Conservation (phyloP, 2,329 filamentous ascomycete genomes). For the Penicillium olsonii region DNA sequence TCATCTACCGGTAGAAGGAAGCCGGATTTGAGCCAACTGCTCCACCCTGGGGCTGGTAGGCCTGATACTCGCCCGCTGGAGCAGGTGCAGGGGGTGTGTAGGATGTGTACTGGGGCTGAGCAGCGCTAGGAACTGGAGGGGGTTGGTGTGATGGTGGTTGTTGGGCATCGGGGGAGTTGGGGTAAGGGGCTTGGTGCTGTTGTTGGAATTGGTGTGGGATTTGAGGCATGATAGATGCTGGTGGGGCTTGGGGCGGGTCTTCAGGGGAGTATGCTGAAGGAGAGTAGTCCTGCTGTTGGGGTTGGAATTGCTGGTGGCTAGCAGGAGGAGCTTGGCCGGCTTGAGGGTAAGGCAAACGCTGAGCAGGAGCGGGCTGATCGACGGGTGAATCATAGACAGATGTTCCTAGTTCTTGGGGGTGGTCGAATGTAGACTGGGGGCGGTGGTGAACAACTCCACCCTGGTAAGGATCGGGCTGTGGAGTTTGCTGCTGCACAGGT, state of each 20-base stretch:
- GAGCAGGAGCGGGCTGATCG: conserved; percentile 34
- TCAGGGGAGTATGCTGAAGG: conserved; percentile 43
- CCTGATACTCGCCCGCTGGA: conserved; percentile 34
- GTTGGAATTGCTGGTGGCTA: conserved; percentile 34
- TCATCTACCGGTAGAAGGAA: conserved; percentile 41
- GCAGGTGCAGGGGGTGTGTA: conserved; percentile 25
- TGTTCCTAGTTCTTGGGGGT: conserved; percentile 75
- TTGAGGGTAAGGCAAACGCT: conserved; percentile 38
- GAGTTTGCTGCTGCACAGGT: conserved; percentile 49
- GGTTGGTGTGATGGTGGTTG: conserved; percentile 38
- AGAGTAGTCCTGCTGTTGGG: conserved; percentile 41
- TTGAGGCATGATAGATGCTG: conserved; percentile 17
- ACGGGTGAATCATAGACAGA: conserved; percentile 76
- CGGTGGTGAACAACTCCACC: conserved; percentile 52
- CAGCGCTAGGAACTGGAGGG: conserved; percentile 35
- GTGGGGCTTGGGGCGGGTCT: conserved; percentile 27
- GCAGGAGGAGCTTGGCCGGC: conserved; percentile 27
- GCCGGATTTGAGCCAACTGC: conserved; percentile 38
- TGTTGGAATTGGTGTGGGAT: conserved; percentile 23
- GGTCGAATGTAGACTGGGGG: conserved; percentile 68
- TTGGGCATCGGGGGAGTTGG: conserved; percentile 29
- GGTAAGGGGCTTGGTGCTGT: conserved; percentile 36
- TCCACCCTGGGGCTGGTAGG: conserved; percentile 38
- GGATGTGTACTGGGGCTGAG: conserved; percentile 37
- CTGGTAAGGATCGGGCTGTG: conserved; percentile 51